phyloP scores from a whole-genome alignment of 768 basidiomycete genomes.

The Thelephora ganbajun region DNA sequence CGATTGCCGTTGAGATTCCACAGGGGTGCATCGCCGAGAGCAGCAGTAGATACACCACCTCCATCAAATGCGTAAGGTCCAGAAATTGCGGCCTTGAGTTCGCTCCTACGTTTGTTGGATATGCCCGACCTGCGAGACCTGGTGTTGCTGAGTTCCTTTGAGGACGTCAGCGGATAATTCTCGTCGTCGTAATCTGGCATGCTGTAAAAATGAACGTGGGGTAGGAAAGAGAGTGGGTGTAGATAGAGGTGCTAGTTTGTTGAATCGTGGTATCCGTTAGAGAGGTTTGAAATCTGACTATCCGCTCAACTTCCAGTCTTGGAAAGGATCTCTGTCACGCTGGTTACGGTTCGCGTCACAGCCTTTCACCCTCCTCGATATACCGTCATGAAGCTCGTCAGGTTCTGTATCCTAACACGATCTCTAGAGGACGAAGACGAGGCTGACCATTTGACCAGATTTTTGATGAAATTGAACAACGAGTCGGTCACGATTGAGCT shows the following conservation, averaged over 20 bases:
- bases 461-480: constrained; percentile 99
- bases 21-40: too few species aligned
- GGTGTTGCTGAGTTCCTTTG: neutral
- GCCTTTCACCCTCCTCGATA: constrained; percentile 3
- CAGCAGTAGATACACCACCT: too few species aligned
- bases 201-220: too few species aligned
- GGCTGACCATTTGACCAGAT: constrained; percentile 31
- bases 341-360: too few species aligned
- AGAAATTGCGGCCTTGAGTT: neutral
- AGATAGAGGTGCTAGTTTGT: too few species aligned
- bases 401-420: constrained; percentile 27
- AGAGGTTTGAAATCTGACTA: too few species aligned
- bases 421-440: neutral
- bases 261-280: too few species aligned
- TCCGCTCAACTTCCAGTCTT: too few species aligned
- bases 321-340: too few species aligned
- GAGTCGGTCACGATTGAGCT: constrained; percentile 97
- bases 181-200: neutral
- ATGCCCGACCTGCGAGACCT: neutral
- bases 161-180: neutral
- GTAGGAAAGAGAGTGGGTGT: too few species aligned
- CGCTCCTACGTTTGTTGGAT: neutral
- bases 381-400: constrained; percentile 68
- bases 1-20: too few species aligned
- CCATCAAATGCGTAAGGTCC: neutral